phyloP scores from a whole-genome alignment of 768 basidiomycete species.

The Lactarius akahatsu region DNA sequence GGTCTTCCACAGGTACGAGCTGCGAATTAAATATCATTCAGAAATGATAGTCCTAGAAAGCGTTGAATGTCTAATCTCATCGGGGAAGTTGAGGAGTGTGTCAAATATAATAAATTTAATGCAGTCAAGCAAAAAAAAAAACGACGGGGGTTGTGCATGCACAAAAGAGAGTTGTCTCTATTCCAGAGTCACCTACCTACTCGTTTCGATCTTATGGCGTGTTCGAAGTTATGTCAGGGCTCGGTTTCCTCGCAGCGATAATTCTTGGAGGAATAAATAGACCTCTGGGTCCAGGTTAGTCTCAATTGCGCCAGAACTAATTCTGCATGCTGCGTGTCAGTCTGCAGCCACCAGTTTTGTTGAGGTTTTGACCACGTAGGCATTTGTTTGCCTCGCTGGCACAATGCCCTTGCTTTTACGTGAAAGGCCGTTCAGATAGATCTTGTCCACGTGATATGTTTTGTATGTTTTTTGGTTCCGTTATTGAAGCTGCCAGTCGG shows the following conservation, averaged over 20 bases:
- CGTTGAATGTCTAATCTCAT: background rate
- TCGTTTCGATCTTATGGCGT: background rate
- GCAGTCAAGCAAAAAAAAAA: background rate
- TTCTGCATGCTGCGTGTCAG: no score
- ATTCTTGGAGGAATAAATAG: no score
- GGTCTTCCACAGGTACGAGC: background rate
- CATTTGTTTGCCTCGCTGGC: no score
- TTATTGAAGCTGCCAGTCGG: background rate
- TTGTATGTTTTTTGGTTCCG: slow-evolving; percentile 12
- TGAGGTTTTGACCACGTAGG: no score
- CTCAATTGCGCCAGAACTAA: no score
- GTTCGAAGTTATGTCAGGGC: background rate
- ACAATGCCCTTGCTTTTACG: no score
- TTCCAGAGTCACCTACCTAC: background rate
- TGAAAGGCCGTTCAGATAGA: background rate
- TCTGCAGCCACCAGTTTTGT: no score
- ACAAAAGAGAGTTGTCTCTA: background rate
- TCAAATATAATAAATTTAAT: background rate
- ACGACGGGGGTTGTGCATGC: no score
- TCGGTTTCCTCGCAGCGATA: no score
- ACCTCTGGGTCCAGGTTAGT: no score
- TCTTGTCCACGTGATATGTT: slow-evolving; percentile 14
- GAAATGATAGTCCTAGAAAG: background rate
- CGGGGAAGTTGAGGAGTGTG: background rate
- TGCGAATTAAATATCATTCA: background rate